phyloP scores from a whole-genome alignment of 2,329 filamentous ascomycete genomes.

The Colletotrichum gloeosporioides region DNA sequence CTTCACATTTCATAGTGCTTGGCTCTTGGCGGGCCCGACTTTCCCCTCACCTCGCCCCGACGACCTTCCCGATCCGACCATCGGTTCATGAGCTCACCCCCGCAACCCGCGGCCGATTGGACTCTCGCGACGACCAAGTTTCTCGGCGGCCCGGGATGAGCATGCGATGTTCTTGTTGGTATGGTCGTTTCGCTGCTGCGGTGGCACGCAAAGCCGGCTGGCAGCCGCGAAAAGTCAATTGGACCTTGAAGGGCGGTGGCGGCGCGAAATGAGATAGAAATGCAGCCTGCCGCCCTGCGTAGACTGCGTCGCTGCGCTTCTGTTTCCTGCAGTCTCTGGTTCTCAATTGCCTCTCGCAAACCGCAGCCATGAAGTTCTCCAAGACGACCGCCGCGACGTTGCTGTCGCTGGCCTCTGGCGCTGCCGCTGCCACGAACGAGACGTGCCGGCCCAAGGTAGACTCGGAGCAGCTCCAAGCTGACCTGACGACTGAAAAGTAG shows the following conservation, averaged over 20 bases:
- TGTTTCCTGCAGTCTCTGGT: too few species aligned
- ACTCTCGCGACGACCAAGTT: background rate
- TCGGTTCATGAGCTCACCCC: background rate
- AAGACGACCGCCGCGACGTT: background rate
- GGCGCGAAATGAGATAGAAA: background rate
- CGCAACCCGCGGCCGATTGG: conserved; percentile 7
- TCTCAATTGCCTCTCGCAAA: background rate
- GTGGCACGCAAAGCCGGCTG: background rate
- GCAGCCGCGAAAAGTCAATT: background rate
- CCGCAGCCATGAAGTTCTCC: conserved; percentile 21
- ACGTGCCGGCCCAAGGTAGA: conserved; percentile 22
- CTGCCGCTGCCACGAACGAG: background rate
- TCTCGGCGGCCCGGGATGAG: conserved; percentile 15
- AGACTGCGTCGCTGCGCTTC: too few species aligned
- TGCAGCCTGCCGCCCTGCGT: background rate
- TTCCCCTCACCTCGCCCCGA: conserved; percentile 9
- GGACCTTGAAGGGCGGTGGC: background rate
- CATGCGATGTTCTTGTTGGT: background rate
- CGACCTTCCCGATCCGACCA: conserved; percentile 20
- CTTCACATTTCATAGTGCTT: background rate
- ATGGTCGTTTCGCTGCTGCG: background rate
- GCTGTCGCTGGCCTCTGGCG: conserved; percentile 13
- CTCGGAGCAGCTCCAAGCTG: conserved; percentile 20
- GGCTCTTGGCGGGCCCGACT: conserved; percentile 16
- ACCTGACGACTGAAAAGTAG: conserved; percentile 22